Base-by-base conservation (phyloP, 352 stramenopile genomes). In the Pythium rishiriense region DNA sequence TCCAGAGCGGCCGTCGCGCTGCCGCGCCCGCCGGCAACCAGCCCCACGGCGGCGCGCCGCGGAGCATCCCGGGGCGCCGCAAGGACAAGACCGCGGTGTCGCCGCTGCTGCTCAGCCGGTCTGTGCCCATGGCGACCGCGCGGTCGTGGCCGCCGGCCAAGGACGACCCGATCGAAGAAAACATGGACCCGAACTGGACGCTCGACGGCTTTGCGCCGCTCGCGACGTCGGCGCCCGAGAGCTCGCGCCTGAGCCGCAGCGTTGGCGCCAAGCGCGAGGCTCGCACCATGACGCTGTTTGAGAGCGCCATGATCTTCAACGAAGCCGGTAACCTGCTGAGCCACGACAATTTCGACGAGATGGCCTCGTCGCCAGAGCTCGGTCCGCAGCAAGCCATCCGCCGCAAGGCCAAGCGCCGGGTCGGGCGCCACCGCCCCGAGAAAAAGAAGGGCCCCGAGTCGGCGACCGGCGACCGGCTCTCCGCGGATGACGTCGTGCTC, bases 301-400 rank as follows among this genome's bases (percentile, higher is more conserved):
- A 94, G 37, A 91, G 77, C 62, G 85, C 85, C 9, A 71, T 76
- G 29, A 81, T 94, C 65, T 92, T 86, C 67, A 91, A 91, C 61
- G 79, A 90, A 51, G 78, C 81, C 0, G 85, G 85, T 19, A 74
- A 80, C 45, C 51, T 91, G 62, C 72, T 94, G 15, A 91, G 68
- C 33, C 85, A 90, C 53, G 81, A 91, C 48, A 78, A 87, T 41
- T 88, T 94, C 31, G 58, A 88, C 21, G 78, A 88, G 29, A 63
- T 90, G 19, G 81, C 72, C 17, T 84, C 77, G 43, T 88, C 84
- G 11, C 78, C 77, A 2, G 76, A 88, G 31, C 35, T 72, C 43
- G 54, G 55, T 6, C 58, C 58, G 50, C 58, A 52, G 33, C 62
- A 26, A 10, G 64, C 71, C 37, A 79, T 73, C 54, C 75, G 75